Conservation (phyloP, 2,329 filamentous ascomycete species). For the Cyphellophora europaea region DNA sequence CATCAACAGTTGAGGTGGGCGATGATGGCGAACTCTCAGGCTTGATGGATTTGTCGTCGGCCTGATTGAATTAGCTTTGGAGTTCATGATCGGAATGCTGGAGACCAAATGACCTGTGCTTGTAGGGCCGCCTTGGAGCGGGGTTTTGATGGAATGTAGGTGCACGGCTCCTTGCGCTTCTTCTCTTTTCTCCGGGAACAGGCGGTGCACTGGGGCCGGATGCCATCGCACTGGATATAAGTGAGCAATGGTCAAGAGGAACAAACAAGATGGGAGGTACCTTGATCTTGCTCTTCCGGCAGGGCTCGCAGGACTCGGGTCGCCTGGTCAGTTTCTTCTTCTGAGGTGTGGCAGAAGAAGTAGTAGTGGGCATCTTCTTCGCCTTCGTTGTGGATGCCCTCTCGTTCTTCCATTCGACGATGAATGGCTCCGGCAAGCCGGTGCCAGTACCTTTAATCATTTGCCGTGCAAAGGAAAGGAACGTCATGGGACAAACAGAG, state of each 20-base stretch:
- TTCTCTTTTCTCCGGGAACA: slow-evolving; percentile 12
- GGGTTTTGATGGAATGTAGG: slow-evolving; percentile 1
- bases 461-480: too few species aligned
- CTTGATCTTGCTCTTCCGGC: slow-evolving; percentile 14
- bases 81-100: slow-evolving; percentile 5
- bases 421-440: too few species aligned
- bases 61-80: too few species aligned
- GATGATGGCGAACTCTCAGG: too few species aligned
- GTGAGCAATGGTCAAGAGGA: not conserved
- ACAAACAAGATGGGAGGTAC: slow-evolving; percentile 4
- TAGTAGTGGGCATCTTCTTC: too few species aligned
- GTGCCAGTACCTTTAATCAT: too few species aligned
- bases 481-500: too few species aligned
- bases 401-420: too few species aligned
- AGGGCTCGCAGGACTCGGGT: slow-evolving; percentile 14
- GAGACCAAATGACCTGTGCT: slow-evolving; percentile 2
- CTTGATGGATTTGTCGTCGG: too few species aligned
- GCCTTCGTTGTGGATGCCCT: too few species aligned
- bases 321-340: slow-evolving; percentile 7
- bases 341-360: too few species aligned
- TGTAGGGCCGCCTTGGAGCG: slow-evolving; percentile 1
- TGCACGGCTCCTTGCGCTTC: slow-evolving; percentile 7
- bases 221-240: slow-evolving; percentile 4
- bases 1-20: slow-evolving; percentile 2
- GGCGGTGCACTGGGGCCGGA: slow-evolving; percentile 13